Base-by-base conservation (phyloP, 192 early-diverging fungal species). In the Coemansia sp. region DNA sequence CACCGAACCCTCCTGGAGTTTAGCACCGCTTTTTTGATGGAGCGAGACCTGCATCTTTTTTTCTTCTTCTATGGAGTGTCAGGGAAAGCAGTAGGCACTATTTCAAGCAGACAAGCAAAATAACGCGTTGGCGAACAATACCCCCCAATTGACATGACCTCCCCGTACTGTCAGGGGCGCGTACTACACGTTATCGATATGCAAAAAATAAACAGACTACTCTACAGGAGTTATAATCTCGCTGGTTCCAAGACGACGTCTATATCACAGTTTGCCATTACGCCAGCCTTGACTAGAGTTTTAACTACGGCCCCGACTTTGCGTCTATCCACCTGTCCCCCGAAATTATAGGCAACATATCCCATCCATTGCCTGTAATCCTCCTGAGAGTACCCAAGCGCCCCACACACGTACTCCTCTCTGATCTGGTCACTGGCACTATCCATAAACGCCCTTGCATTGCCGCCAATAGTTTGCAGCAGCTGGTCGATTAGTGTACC, bases 351-450 rank as follows among this genome's bases (percentile, higher is more conserved):
- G 43, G 36, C n/a, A 13, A 83, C 81, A 53, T 77, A 77, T 38
- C n/a, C 78, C 8, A 53, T 38, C 82, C 82, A 84, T 39, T 55
- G 41, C 11, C 34, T 16, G 1, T 67, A 78, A 27, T 84, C 82
- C 0, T 66, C 66, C 31, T 11, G 15, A 20, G 49, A 29, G 33
- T 84, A 84, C 18, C 82, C 82, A 3, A 84, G 60, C 72, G 1
- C 46, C 1, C 40, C 41, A 39, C 71, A 72, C 34, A 84, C 66
- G 64, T 68, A 84, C 22, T 61, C 53, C 18, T 62, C 27, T 22
- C 72, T 65, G 41, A 41, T 47, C 3, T 34, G 52, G 0, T 49
- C 52, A 29, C 44, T 57, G 24, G n/a, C 15, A 11, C 34, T 20
- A 6, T 36, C 61, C 71, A 84, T 74, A 62, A 84, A 84, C 7